Percentiles rank a stretch among this genome's conserved stretches.
These are phyloP conservation scores for Coccomyxa sp. DNA, from an alignment of 139 green algal species.

Conservation along the genomic window DNA sequence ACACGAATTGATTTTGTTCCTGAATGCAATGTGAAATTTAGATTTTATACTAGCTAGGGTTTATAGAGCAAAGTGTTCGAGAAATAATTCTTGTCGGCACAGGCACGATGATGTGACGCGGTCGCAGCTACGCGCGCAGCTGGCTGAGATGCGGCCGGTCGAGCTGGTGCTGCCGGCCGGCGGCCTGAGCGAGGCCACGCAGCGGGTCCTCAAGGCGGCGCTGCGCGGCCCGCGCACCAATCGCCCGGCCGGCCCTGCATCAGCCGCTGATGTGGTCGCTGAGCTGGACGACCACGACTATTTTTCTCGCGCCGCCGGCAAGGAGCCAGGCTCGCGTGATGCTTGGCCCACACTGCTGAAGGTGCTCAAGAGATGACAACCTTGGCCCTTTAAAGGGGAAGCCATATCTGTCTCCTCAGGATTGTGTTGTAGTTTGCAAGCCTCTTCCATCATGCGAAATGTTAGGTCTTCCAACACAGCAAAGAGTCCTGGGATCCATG, in stretches of 20 bases:
- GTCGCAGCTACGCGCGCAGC: slow-evolving; percentile 60
- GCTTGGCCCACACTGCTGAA: background rate
- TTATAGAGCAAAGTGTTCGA: too few relatives aligned
- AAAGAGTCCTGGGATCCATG: too few relatives aligned
- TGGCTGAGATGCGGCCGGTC: slow-evolving; percentile 67
- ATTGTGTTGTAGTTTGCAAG: too few relatives aligned
- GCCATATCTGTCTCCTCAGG: too few relatives aligned
- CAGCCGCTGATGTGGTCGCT: slow-evolving; percentile 8
- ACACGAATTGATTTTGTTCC: too few relatives aligned
- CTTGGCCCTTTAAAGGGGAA: too few relatives aligned
- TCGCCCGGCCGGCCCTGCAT: slow-evolving; percentile 5
- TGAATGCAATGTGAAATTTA: too few relatives aligned
- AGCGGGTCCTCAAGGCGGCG: slow-evolving; percentile 34
- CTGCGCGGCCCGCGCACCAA: slow-evolving; percentile 18
- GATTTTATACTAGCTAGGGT: too few relatives aligned
- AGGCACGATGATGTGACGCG: slow-evolving; percentile 68
- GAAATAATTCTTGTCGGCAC: too few relatives aligned
- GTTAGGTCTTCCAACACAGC: too few relatives aligned
- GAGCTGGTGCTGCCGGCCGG: slow-evolving; percentile 72
- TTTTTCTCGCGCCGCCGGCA: slow-evolving; percentile 1
- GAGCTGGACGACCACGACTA: slow-evolving; percentile 23
- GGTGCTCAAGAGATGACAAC: background rate
- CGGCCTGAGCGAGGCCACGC: slow-evolving; percentile 26
- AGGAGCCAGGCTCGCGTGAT: background rate
- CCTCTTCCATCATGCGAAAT: too few relatives aligned